Evolutionary conservation across 805 yeast species (phyloP).

Genomic region (Zygosaccharomyces kombuchaensis): DNA sequence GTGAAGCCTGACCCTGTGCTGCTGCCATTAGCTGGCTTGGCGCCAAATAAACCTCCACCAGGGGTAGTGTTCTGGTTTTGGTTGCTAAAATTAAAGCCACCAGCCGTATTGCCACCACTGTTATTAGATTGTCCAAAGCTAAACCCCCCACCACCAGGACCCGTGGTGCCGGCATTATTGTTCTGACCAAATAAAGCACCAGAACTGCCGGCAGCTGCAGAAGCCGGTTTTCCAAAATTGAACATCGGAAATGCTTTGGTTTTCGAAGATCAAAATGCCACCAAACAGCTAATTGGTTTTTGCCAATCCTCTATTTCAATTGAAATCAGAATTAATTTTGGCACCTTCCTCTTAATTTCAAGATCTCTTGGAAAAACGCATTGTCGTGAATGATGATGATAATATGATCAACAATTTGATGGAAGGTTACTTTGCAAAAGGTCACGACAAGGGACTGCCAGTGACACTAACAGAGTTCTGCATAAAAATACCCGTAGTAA

Average conservation of each 20-base stretch:
- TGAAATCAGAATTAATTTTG: not conserved
- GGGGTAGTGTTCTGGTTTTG: slow-evolving; percentile 10
- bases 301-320: not conserved
- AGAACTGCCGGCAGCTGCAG: slow-evolving; percentile 17
- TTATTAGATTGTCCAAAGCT: slow-evolving; percentile 10
- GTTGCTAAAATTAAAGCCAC: slow-evolving; percentile 13
- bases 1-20: slow-evolving; percentile 27
- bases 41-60: slow-evolving; percentile 27
- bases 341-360: not conserved
- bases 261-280: not conserved
- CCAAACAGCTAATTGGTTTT: not conserved
- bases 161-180: slow-evolving; percentile 18
- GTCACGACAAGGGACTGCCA: too few relatives aligned
- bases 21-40: slow-evolving; percentile 14
- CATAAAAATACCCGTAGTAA: too few relatives aligned
- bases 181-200: slow-evolving; percentile 35
- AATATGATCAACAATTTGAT: too few relatives aligned
- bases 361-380: not conserved
- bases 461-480: too few relatives aligned
- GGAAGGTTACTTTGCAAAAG: too few relatives aligned
- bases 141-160: slow-evolving; percentile 23
- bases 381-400: too few relatives aligned
- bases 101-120: not conserved
- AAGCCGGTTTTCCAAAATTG: slow-evolving; percentile 11
- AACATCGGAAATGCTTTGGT: slow-evolving; percentile 4